Conservation (phyloP, 176 grass and related monocot species). For the Urochloa ruziziensis region DNA sequence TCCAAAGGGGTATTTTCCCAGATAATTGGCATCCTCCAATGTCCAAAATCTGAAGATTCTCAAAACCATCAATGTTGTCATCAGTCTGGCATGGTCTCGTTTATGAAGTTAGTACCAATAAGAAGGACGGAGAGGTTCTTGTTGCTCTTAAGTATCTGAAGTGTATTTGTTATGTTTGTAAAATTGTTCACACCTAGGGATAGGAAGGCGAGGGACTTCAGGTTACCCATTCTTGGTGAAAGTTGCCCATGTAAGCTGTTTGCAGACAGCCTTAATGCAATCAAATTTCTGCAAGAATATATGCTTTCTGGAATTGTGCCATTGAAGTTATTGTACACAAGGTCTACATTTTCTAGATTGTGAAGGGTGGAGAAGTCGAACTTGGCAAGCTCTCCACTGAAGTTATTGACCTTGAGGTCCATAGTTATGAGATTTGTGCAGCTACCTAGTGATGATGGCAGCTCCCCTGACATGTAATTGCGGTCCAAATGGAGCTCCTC, state of each 20-base stretch:
- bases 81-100: conserved; percentile 2
- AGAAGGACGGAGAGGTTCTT: not conserved
- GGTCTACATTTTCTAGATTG: conserved; percentile 30
- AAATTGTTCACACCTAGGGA: not conserved
- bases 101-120: not conserved
- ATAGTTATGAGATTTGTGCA: conserved; percentile 22
- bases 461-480: conserved; percentile 17
- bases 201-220: not conserved
- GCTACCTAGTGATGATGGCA: not conserved
- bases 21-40: not conserved
- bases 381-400: not conserved
- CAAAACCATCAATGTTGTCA: not conserved
- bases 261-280: not conserved
- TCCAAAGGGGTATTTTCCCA: conserved; percentile 31
- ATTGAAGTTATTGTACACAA: not conserved
- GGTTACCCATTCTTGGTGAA: not conserved
- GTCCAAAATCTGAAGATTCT: not conserved
- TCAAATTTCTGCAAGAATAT: conserved; percentile 14
- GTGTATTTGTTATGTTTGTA: not conserved
- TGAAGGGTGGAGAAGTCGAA: conserved; percentile 32
- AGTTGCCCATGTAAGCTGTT: conserved; percentile 7
- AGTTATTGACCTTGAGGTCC: not conserved
- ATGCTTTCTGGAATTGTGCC: conserved; percentile 26
- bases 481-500: conserved; percentile 4
- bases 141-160: conserved; percentile 8